These are phyloP conservation scores for Talaromyces thailandensis DNA, from an alignment of 495 filamentous ascomycete species.

Conservation along the genomic window DNA sequence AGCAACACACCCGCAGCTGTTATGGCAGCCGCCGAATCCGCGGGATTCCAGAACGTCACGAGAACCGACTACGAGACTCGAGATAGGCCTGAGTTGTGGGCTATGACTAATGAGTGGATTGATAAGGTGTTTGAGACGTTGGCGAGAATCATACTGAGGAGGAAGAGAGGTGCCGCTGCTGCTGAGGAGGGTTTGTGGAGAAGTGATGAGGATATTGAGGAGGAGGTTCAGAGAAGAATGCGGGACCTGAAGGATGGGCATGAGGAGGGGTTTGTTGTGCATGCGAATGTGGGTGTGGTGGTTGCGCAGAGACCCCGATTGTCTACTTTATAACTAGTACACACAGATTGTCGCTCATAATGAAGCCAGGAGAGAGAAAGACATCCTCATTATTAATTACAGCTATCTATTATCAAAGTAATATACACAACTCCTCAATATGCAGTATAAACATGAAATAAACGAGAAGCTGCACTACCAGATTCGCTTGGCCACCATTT, in stretches of 20 bases:
- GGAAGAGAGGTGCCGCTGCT: background rate
- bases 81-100: background rate
- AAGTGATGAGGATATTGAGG: background rate
- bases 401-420: background rate
- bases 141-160: background rate
- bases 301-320: background rate
- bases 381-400: background rate
- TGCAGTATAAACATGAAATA: background rate
- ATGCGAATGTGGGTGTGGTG: background rate
- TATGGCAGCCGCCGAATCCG: background rate
- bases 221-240: background rate
- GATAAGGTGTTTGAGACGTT: background rate
- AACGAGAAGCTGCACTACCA: constrained; percentile 43
- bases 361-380: background rate
- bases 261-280: background rate
- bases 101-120: background rate
- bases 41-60: background rate
- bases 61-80: background rate
- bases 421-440: background rate
- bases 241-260: background rate
- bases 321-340: background rate
- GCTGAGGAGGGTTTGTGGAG: background rate
- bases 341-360: background rate
- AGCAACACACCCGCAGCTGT: background rate
- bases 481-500: constrained; percentile 90